Evolutionary conservation across 2,329 filamentous ascomycete genomes (phyloP).

Genomic region (Orbilia javanica): DNA sequence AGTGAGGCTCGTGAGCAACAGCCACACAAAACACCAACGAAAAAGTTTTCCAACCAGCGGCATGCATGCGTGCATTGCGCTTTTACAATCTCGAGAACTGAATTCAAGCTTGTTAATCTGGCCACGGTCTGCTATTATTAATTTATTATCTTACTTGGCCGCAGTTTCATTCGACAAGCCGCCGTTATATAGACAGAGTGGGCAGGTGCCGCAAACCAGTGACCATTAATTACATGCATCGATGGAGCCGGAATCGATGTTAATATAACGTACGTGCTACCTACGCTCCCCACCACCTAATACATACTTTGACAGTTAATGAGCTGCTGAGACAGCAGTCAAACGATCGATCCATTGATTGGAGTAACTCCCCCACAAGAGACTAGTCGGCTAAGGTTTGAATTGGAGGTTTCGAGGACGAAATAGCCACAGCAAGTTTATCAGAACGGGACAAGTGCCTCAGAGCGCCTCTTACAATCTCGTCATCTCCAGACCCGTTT

Average conservation of each 20-base stretch:
- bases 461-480: conserved; percentile 40
- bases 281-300: no score
- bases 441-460: conserved; percentile 42
- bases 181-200: conserved; percentile 8
- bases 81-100: background rate
- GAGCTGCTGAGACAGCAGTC: background rate
- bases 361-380: background rate
- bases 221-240: background rate
- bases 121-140: background rate
- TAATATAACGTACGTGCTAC: no score
- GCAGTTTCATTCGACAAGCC: conserved; percentile 4
- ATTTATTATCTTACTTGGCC: no score
- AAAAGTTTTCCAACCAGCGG: conserved; percentile 9
- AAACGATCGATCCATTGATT: background rate
- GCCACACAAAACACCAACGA: conserved; percentile 36
- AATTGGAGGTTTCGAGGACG: conserved; percentile 30
- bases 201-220: conserved; percentile 8
- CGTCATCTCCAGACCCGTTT: conserved; percentile 52
- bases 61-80: background rate
- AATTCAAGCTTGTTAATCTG: background rate
- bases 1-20: conserved; percentile 35
- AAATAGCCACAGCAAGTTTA: conserved; percentile 48
- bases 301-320: no score
- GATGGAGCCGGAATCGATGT: background rate
- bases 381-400: background rate